Evolutionary conservation across 768 basidiomycete species (phyloP), one percentile per base, ranked within the genome.

Genomic region (Auricularia sp.): DNA sequence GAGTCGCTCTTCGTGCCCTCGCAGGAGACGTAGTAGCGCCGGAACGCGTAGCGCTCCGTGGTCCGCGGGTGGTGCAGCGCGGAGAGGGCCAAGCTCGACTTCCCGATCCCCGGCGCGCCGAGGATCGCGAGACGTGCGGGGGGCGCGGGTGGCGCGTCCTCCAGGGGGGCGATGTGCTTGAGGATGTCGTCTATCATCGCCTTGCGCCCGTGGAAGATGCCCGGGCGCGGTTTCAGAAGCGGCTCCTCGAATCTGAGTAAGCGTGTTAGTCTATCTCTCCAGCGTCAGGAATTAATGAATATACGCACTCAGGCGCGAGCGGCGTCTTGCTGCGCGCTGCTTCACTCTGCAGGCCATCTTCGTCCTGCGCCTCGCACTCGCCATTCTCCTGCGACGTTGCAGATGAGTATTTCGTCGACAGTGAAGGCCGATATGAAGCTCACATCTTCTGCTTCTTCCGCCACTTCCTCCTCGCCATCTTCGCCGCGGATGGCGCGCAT

Each of bases 81-180:
- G 56, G 56, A 13, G 29, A 59, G 56, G 56, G 56, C 56, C 56
- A 59, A 59, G 56, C 56, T 59, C 56, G 56, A 59, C 56, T 59
- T 59, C 29, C 56, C 56, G 29, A 59, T 59, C 13, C 56, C 56
- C 34, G 56, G 56, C 29, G 56, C 56, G 24, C 56, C 56, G 56
- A 59, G 56, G 24, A 59, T 34, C 16, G 39, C 62, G 14, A 33
- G 18, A 10, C 56, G 56, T 14, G 34, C 56, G 56, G 56, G 7
- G 56, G 24, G 10, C 13, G 56, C 4, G n/a, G 16, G 10, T 10
- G 34, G 56, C 56, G 6, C 29, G 24, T 59, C 56, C 16, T 36
- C 34, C 29, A 8, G 4, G 11, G 56, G 56, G 29, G 56, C 56
- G 34, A 59, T 10, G 7, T 7, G 8, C 14, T 10, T 24, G 34